Evolutionary conservation across 768 basidiomycete genomes (phyloP).

Genomic region (Boletales sp.): DNA sequence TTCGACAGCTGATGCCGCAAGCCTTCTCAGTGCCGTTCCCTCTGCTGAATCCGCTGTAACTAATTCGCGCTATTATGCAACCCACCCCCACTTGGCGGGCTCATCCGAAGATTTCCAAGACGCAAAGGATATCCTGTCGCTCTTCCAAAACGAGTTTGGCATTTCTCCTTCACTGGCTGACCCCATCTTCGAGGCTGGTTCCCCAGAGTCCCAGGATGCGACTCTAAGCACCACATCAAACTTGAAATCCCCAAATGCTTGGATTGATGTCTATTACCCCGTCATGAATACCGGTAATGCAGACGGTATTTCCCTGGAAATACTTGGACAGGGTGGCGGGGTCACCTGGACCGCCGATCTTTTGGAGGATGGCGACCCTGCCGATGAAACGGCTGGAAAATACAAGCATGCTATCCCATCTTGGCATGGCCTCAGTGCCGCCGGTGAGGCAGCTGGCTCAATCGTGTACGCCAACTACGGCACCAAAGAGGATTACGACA

Average conservation of each 20-base stretch:
- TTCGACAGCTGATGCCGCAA: not conserved
- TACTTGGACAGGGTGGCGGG: slow-evolving; percentile 54
- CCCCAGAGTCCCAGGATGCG: slow-evolving; percentile 59
- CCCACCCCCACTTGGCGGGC: slow-evolving; percentile 72
- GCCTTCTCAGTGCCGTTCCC: slow-evolving; percentile 48
- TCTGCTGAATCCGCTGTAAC: slow-evolving; percentile 53
- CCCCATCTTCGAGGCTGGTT: slow-evolving; percentile 71
- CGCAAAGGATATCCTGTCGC: slow-evolving; percentile 61
- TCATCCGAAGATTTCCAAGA: slow-evolving; percentile 56
- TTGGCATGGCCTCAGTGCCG: slow-evolving; percentile 84
- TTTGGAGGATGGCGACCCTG: slow-evolving; percentile 62
- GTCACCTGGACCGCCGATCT: slow-evolving; percentile 69
- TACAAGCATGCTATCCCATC: slow-evolving; percentile 65
- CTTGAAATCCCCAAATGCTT: slow-evolving; percentile 54
- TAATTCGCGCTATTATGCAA: slow-evolving; percentile 56
- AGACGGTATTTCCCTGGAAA: slow-evolving; percentile 61
- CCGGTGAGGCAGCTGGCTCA: slow-evolving; percentile 69
- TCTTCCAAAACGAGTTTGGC: slow-evolving; percentile 65
- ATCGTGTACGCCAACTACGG: slow-evolving; percentile 83
- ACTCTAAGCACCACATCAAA: slow-evolving; percentile 53
- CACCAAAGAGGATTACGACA: slow-evolving; percentile 62
- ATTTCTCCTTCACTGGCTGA: slow-evolving; percentile 38
- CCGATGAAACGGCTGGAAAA: slow-evolving; percentile 69
- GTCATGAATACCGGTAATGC: slow-evolving; percentile 69
- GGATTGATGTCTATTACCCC: slow-evolving; percentile 89